A percentile compares a stretch with the other conserved stretches of the same genome.
Conservation (phyloP, 495 filamentous ascomycete species). For the Hyaloscypha variabilis region DNA sequence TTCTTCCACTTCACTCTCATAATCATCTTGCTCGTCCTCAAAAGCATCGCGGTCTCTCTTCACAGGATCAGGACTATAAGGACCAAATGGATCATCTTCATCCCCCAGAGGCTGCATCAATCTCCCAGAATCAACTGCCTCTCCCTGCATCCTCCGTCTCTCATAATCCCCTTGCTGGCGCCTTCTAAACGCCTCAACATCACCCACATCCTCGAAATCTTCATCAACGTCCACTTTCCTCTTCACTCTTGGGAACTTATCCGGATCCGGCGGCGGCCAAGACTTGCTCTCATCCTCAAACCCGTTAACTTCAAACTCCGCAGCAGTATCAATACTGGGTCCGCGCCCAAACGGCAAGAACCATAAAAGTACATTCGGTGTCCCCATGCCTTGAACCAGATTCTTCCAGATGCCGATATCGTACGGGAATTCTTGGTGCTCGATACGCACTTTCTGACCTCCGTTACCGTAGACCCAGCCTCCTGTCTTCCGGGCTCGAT, state of each 20-base stretch:
- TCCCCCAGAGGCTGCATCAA: no score
- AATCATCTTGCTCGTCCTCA: conserved; percentile 42
- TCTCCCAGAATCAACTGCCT: no score
- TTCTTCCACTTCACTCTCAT: conserved; percentile 37
- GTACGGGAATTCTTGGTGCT: conserved; percentile 83
- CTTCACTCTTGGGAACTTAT: conserved; percentile 61
- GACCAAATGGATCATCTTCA: no score
- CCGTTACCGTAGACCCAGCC: conserved; percentile 64
- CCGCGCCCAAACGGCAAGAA: conserved; percentile 48
- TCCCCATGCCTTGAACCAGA: conserved; percentile 74
- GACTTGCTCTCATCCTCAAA: conserved; percentile 70
- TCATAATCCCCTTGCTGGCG: conserved; percentile 58
- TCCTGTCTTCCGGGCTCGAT: conserved; percentile 57
- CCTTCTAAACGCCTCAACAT: conserved; percentile 49
- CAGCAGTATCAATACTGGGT: conserved; percentile 32
- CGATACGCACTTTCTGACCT: conserved; percentile 52
- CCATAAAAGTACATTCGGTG: conserved; percentile 49
- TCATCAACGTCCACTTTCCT: conserved; percentile 31
- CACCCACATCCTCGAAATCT: neutral
- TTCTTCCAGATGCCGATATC: conserved; percentile 89
- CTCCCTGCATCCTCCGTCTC: conserved; percentile 39
- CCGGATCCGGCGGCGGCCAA: conserved; percentile 93
- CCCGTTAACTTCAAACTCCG: conserved; percentile 73
- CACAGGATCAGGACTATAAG: no score
- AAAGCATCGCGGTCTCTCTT: conserved; percentile 41